Evolutionary conservation across 2,329 filamentous ascomycete genomes (phyloP), one percentile per base, ranked within the genome.

Genomic region (Alternaria triticimaculans): DNA sequence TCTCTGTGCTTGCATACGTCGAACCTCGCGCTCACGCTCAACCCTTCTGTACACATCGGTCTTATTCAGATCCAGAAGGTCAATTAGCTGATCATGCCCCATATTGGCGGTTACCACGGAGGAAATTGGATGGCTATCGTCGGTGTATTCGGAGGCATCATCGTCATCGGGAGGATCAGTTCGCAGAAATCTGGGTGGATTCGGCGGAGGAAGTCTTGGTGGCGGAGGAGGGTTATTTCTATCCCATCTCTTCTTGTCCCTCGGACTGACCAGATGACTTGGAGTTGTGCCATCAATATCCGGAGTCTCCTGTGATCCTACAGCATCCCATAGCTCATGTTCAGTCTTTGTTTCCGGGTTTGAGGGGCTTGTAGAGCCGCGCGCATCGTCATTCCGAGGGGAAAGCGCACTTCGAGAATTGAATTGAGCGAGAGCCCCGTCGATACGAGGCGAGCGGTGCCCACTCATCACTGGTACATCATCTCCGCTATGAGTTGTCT

Each of bases 1-100:
- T 25, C 44, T 33, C 44, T 62, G 37, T 23, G 25, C 28, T 20
- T 62, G 41, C 21, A 54, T 51, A 41, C 23, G 45, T 23, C 15
- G 55, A n/a, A 51, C 23, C 23, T 55, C 50, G 37, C 28, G 55
- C 9, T 43, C 33, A n/a, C 26, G 21, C 14, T 59, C 26, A 18
- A 46, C 58, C 20, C 61, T 64, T n/a, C 33, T 30, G 18, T 57
- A 62, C n/a, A 44, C 20, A 37, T 26, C 23, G 12, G 55, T 53
- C n/a, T 18, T 55, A 2, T 53, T 11, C 12, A 51, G 12, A 15
- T 37, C 46, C 41, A 43, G 37, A 12, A 55, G 10, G 28, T 46
- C n/a, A 8, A 51, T 43, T 21, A 49, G 18, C 28, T 14, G 28
- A 23, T 43, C 28, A 25, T 62, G 49, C 12, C 15, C 25, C 11